Evolutionary conservation across 2,329 filamentous ascomycete genomes (phyloP).

Genomic region (Ophiognomonia clavigignenti-juglandacearum): DNA sequence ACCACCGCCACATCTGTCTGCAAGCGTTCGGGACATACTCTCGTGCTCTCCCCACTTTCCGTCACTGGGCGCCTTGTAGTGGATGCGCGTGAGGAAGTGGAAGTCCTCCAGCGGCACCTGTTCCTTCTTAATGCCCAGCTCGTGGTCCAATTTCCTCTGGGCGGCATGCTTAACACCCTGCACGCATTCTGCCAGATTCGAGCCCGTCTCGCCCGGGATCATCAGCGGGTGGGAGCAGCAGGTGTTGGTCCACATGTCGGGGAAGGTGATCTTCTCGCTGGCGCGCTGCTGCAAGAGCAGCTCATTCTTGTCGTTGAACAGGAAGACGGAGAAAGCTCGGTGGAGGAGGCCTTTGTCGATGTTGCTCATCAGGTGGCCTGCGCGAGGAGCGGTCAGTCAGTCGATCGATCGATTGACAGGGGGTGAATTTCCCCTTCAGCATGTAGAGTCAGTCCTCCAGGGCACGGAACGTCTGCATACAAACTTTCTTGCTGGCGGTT

Average conservation of each 20-base stretch:
- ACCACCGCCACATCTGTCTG: not conserved
- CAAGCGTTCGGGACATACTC: slow-evolving; percentile 57
- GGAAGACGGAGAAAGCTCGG: slow-evolving; percentile 95
- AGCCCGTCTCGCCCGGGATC: slow-evolving; percentile 85
- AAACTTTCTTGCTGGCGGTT: slow-evolving; percentile 96
- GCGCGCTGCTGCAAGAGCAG: slow-evolving; percentile 94
- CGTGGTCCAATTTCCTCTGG: slow-evolving; percentile 88
- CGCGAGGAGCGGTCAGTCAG: slow-evolving; percentile 2
- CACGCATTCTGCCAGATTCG: slow-evolving; percentile 72
- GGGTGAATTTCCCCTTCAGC: not conserved
- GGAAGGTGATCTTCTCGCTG: slow-evolving; percentile 96
- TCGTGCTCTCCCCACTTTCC: slow-evolving; percentile 99
- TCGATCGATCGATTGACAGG: not conserved
- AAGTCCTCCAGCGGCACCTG: slow-evolving; percentile 92
- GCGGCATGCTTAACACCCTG: slow-evolving; percentile 87
- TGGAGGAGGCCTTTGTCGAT: slow-evolving; percentile 94
- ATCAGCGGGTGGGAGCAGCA: slow-evolving; percentile 97
- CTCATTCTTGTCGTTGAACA: slow-evolving; percentile 91
- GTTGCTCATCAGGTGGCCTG: slow-evolving; percentile 98
- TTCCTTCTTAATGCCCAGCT: slow-evolving; percentile 82
- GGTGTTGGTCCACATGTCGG: slow-evolving; percentile 99
- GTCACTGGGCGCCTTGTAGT: slow-evolving; percentile 95
- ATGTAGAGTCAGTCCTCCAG: too few relatives aligned
- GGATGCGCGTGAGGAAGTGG: slow-evolving; percentile 90
- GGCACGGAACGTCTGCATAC: too few relatives aligned